Base-by-base conservation (phyloP, 140 eudicot genomes). In the Senecio squalidus region DNA sequence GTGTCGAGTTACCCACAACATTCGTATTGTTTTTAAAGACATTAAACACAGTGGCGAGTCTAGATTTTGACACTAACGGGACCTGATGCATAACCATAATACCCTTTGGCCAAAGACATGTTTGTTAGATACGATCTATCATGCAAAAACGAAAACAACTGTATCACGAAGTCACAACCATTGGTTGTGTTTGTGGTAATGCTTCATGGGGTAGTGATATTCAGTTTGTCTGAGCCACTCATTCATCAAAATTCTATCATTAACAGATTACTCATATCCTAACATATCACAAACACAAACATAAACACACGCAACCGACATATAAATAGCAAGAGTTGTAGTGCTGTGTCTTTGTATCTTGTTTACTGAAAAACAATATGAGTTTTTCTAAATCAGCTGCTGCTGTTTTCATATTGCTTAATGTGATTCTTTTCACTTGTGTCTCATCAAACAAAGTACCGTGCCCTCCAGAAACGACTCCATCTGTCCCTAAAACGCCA, bases 391-490 rank as follows among this genome's bases (percentile, higher is more conserved):
- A 49, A 63, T 62, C 55, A 20, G 38, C 52, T 55, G 25, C 47
- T 55, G 25, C 47, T 45, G 20, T 64, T 33, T 23, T 89, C 51
- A 41, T 89, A 52, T 50, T 89, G 26, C 64, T 80, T 14, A 75
- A 77, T 55, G 36, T 74, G 6, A 28, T 80, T 28, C 62, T 80
- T 39, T 73, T 78, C 73, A 73, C 73, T 48, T 28, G 68, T 59
- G 83, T 58, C 34, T 64, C 94, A 52, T 74, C 86, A 60, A 60
- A 67, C 59, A 61, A 40, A 34, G 76, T 58, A 29, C 62, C 75
- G 34, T 74, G 91, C 82, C 80, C 86, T 56, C 95, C 89, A 8
- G 58, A 69, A n/a, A 34, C 23, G 55, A 52, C 76, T 36, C 74
- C 75, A 7, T 6, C 71, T 4, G 26, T 18, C 39, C 77, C 73